phyloP scores from a whole-genome alignment of 257 asterid species.

The Henckelia pumila region DNA sequence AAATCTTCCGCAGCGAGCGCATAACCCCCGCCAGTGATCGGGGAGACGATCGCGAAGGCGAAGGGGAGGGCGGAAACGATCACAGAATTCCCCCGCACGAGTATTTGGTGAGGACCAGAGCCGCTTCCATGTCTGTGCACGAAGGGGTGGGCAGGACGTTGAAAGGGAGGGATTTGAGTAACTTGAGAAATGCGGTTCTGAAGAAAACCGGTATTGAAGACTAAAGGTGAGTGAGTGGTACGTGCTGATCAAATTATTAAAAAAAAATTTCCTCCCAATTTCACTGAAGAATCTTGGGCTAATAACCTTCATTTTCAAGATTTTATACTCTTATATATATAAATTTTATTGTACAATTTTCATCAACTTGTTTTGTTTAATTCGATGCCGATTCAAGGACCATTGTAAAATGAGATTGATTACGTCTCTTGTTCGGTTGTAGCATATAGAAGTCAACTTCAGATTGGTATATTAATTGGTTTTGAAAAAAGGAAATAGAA shows the following conservation, averaged over 20 bases:
- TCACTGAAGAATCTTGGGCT: too few species aligned
- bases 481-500: background rate
- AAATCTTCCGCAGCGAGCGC: conserved; percentile 5
- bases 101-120: conserved; percentile 28
- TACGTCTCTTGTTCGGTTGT: background rate
- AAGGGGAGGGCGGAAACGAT: background rate
- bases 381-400: too few species aligned
- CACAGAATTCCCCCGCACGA: conserved; percentile 26
- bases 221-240: conserved; percentile 4
- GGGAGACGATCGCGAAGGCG: background rate
- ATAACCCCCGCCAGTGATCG: background rate
- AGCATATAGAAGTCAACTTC: background rate
- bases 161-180: conserved; percentile 34
- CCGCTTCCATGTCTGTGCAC: conserved; percentile 26
- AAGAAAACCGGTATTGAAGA: conserved; percentile 34
- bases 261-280: too few species aligned
- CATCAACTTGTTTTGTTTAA: too few species aligned
- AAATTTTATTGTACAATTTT: too few species aligned
- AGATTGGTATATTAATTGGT: background rate
- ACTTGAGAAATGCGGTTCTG: conserved; percentile 30
- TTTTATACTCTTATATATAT: too few species aligned
- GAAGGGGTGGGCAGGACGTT: conserved; percentile 31
- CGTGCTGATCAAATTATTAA: too few species aligned
- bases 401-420: background rate
- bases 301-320: too few species aligned